Evolutionary conservation across 129 eudicot species (phyloP), one percentile per base, ranked within the genome.

Genomic region (Pulicaria dysenterica): DNA sequence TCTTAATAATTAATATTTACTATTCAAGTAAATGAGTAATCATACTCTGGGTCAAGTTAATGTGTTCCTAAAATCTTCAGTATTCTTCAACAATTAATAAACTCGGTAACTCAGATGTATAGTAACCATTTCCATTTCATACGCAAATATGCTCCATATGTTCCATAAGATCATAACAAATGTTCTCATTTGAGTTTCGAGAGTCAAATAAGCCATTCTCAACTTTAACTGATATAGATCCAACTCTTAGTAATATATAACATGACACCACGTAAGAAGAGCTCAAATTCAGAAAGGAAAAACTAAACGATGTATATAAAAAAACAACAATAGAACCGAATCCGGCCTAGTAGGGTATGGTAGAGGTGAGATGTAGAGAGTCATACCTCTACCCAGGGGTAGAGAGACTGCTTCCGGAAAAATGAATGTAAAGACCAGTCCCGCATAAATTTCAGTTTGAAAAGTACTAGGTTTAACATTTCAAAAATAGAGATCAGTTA

Each of bases 191-290:
- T 37, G 48, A 69, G 48, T 69, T 36, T 12, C 3, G 5, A 17
- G 24, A 69, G 64, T 54, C 12, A 70, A 43, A 70, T 37, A 43
- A 56, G 11, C 46, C 46, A 13, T 58, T 70, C 41, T 34, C 75
- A n/a, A 37, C 3, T 19, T 7, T 15, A 37, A 9, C 44, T 57
- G 45, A 71, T 45, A 58, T 57, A 14, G 5, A 71, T 46, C 54
- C 11, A 31, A 17, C 5, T 41, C 17, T 48, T 65, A 45, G 10
- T 31, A 37, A 24, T 24, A 24, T 24, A 24, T 24, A 24, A 24
- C 5, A 24, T 37, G 12, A 46, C 39, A 66, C 57, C 72, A 67
- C 13, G 43, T 13, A 46, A 31, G 24, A 34, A 67, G 58, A 13
- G 2, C 72, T 15, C 31, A 67, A 34, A 12, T 16, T 65, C 17